Evolutionary conservation across 169 alveolate genomes (phyloP).

Genomic region (Babesia caballi): DNA sequence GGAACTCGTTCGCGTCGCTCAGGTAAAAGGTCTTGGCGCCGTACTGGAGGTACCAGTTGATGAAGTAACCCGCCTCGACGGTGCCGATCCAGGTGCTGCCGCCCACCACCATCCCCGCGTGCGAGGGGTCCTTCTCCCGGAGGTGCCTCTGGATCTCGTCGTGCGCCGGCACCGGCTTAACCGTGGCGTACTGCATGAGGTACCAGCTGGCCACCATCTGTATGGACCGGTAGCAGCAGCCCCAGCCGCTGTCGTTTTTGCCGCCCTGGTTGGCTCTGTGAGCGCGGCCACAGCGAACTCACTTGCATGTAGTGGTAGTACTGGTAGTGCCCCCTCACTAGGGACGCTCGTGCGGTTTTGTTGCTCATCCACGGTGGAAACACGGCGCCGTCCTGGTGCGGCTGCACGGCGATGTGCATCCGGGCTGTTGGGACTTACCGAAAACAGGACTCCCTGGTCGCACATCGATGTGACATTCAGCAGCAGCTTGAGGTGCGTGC

Average conservation of each 20-base stretch:
- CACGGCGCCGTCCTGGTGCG: slow-evolving; percentile 28
- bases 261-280: slow-evolving; percentile 40
- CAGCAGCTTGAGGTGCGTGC: slow-evolving; percentile 17
- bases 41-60: slow-evolving; percentile 69
- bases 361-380: slow-evolving; percentile 62
- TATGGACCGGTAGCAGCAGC: slow-evolving; percentile 73
- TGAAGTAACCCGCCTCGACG: slow-evolving; percentile 71
- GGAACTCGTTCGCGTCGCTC: slow-evolving; percentile 57
- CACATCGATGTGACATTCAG: slow-evolving; percentile 1
- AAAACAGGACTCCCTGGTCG: slow-evolving; percentile 19
- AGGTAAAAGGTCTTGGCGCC: slow-evolving; percentile 61
- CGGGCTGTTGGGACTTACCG: slow-evolving; percentile 15
- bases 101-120: slow-evolving; percentile 46
- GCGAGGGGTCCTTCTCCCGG: slow-evolving; percentile 65
- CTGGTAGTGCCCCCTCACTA: slow-evolving; percentile 63
- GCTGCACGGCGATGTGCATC: slow-evolving; percentile 13
- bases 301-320: slow-evolving; percentile 71
- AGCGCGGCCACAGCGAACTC: not conserved
- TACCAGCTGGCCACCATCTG: slow-evolving; percentile 79
- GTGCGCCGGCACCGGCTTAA: slow-evolving; percentile 59
- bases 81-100: slow-evolving; percentile 78
- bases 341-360: slow-evolving; percentile 36
- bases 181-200: slow-evolving; percentile 61
- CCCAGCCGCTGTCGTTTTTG: slow-evolving; percentile 76
- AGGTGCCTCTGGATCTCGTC: slow-evolving; percentile 61